Evolutionary conservation across 805 yeast genomes (phyloP).

Genomic region (Zygotorulaspora danielsina): DNA sequence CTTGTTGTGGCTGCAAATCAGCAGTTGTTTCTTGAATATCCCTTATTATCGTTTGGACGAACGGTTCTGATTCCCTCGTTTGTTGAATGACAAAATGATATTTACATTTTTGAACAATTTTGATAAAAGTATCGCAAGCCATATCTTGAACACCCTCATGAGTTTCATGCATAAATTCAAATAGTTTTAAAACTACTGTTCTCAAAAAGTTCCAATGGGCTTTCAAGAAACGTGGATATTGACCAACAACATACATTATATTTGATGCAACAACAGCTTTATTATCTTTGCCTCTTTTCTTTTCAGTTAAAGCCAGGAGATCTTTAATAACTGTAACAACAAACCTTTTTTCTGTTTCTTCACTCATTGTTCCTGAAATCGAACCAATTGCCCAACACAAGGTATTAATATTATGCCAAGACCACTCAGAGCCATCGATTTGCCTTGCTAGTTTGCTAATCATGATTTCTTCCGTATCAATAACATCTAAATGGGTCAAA

Average conservation of each 20-base stretch:
- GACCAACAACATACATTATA: conserved; percentile 99
- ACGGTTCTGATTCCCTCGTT: conserved; percentile 81
- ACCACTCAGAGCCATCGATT: conserved; percentile 96
- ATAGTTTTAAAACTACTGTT: conserved; percentile 90
- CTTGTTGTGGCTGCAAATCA: conserved; percentile 94
- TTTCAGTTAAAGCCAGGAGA: conserved; percentile 83
- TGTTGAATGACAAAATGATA: conserved; percentile 90
- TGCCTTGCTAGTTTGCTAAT: conserved; percentile 85
- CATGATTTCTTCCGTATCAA: conserved; percentile 92
- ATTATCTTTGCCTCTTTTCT: conserved; percentile 95
- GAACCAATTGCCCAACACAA: conserved; percentile 99
- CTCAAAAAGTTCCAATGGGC: conserved; percentile 98
- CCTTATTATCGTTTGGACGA: conserved; percentile 82
- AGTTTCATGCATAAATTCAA: conserved; percentile 99
- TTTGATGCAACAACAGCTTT: conserved; percentile 99
- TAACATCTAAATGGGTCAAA: conserved; percentile 90
- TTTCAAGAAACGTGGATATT: conserved; percentile 92
- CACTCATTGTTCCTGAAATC: conserved; percentile 97
- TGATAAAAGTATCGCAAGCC: conserved; percentile 99
- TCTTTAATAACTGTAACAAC: conserved; percentile 91
- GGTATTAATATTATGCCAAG: conserved; percentile 97
- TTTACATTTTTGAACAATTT: conserved; percentile 91
- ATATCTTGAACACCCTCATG: conserved; percentile 99
- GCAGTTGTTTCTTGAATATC: conserved; percentile 82
- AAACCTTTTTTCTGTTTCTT: conserved; percentile 93